These are phyloP conservation scores for Sporothrix sp. DNA, from an alignment of 2,329 filamentous ascomycete genomes.

Conservation along the genomic window DNA sequence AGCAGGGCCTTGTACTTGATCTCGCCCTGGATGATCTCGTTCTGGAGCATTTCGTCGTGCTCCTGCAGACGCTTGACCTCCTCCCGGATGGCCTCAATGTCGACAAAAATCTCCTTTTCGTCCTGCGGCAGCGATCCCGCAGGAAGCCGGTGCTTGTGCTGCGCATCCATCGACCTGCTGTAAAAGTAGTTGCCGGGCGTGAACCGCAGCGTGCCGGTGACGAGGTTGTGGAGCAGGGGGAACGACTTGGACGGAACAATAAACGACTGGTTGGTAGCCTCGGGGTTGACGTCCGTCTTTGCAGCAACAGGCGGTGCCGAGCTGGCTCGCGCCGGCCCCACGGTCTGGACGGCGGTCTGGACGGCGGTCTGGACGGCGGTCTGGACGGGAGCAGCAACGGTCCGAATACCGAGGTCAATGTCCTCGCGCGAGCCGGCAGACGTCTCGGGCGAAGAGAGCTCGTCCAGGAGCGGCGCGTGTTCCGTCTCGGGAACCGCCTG, in stretches of 20 bases:
- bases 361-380: not conserved
- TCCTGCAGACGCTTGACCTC: slow-evolving; percentile 22
- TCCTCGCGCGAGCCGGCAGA: slow-evolving; percentile 14
- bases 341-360: not conserved
- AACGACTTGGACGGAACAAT: slow-evolving; percentile 18
- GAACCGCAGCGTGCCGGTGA: slow-evolving; percentile 16
- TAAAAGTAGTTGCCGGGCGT: slow-evolving; percentile 16
- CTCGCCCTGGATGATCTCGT: slow-evolving; percentile 18
- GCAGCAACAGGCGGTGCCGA: not conserved
- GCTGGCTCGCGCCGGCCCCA: not conserved
- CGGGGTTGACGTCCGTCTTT: slow-evolving; percentile 5
- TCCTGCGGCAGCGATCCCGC: slow-evolving; percentile 14
- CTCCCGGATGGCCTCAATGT: slow-evolving; percentile 27
- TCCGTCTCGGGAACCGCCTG: too few relatives aligned
- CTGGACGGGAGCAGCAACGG: not conserved
- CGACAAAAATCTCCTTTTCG: slow-evolving; percentile 22
- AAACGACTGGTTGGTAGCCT: slow-evolving; percentile 17
- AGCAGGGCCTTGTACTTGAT: slow-evolving; percentile 16
- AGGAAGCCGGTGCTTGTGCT: slow-evolving; percentile 14
- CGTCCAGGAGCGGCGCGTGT: slow-evolving; percentile 6
- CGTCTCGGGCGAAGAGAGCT: slow-evolving; percentile 15
- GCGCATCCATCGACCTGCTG: not conserved
- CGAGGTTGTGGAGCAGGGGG: slow-evolving; percentile 18
- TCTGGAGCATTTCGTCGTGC: slow-evolving; percentile 20
- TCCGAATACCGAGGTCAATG: slow-evolving; percentile 1